These are phyloP conservation scores for Erigeron canadensis DNA, from an alignment of 129 eudicot genomes.

Conservation along the genomic window DNA sequence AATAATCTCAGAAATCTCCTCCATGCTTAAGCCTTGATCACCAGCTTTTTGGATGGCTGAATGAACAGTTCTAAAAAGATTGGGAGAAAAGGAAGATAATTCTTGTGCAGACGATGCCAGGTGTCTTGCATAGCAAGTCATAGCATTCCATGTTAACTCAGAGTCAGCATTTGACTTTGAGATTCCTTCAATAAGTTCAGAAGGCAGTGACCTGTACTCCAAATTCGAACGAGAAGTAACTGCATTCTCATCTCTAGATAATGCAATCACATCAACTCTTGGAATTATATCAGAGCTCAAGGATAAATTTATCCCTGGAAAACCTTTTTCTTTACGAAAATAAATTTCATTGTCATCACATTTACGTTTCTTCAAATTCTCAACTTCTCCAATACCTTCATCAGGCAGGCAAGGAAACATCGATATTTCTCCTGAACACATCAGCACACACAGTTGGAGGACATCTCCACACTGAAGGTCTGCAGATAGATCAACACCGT, in stretches of 20 bases:
- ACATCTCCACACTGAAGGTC: slow-evolving; percentile 88
- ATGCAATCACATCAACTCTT: slow-evolving; percentile 38
- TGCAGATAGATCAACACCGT: slow-evolving; percentile 53
- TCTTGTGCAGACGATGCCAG: slow-evolving; percentile 29
- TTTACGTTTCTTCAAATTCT: slow-evolving; percentile 63
- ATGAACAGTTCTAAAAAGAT: slow-evolving; percentile 51
- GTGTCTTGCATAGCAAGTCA: slow-evolving; percentile 58
- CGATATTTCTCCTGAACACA: slow-evolving; percentile 63
- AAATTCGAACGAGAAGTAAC: slow-evolving; percentile 20
- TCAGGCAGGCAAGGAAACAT: slow-evolving; percentile 68
- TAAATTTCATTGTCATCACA: slow-evolving; percentile 53
- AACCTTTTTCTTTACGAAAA: slow-evolving; percentile 84
- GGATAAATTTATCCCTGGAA: slow-evolving; percentile 72
- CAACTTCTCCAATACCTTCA: slow-evolving; percentile 86
- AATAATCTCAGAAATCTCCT: slow-evolving; percentile 42
- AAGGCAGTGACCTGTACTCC: slow-evolving; percentile 23
- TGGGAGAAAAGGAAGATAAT: slow-evolving; percentile 35
- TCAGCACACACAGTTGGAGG: slow-evolving; percentile 58
- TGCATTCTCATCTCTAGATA: slow-evolving; percentile 31
- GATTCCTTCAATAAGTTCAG: slow-evolving; percentile 30
- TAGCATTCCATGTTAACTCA: slow-evolving; percentile 76
- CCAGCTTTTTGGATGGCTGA: slow-evolving; percentile 85
- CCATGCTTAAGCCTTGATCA: slow-evolving; percentile 85
- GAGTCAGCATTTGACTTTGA: slow-evolving; percentile 26
- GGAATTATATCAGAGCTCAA: slow-evolving; percentile 48